Base-by-base conservation (phyloP, 345 rosid species). In the Limnanthes douglasii region DNA sequence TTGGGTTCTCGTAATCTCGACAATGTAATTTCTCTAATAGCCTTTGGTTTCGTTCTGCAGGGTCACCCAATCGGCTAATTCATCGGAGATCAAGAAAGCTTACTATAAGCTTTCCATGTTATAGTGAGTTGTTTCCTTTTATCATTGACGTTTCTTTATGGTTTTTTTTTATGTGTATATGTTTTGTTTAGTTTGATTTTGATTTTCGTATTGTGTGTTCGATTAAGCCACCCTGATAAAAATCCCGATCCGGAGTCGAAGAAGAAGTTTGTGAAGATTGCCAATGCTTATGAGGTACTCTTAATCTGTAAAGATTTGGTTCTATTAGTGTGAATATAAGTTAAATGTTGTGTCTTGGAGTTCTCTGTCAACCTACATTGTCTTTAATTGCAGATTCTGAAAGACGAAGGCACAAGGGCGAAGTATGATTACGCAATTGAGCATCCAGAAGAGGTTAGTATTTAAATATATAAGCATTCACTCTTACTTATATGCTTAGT, bases 401-500 rank as follows among this genome's bases (percentile, higher is more conserved):
- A 80, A 65, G 98, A 90, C 61, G 94, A 90, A 22, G 77, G 77
- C n/a, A 79, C 98, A 5, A 57, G 98, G n/a, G 64, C 67, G 51
- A 92, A 84, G 19, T 90, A 84, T 56, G 95, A 90, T 65, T 90
- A 84, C 52, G 98, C 98, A 5, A 66, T 84, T 55, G 95, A 76
- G 10, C 95, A 90, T 57, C 94, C 95, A 0, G 84, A 84, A 50
- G 95, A 90, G 98, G 98, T 88, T 27, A 17, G 34, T 41, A 41
- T 3, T 14, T 30, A n/a, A n/a, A n/a, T n/a, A n/a, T n/a, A n/a
- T n/a, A n/a, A n/a, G n/a, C n/a, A n/a, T n/a, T n/a, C n/a, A n/a
- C n/a, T n/a, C n/a, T n/a, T n/a, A n/a, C n/a, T n/a, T n/a, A n/a
- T n/a, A n/a, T n/a, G n/a, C n/a, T n/a, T n/a, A n/a, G n/a, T n/a